These are phyloP conservation scores for Xanthoconium stramineum DNA, from an alignment of 768 basidiomycete species.

Conservation along the genomic window DNA sequence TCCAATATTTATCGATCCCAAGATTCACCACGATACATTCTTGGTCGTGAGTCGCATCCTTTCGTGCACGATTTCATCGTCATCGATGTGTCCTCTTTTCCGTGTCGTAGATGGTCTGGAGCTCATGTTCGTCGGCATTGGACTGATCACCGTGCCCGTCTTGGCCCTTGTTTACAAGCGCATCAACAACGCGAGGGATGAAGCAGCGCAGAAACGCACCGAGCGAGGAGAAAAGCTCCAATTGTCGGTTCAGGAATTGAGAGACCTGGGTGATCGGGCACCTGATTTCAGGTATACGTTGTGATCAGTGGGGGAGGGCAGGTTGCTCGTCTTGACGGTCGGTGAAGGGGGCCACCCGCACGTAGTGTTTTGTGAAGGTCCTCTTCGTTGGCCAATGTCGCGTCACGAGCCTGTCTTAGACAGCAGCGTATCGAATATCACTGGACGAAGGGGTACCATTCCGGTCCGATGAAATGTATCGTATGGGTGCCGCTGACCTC, in stretches of 20 bases:
- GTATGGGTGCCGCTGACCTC: no score
- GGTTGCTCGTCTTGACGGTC: no score
- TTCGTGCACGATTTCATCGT: background rate
- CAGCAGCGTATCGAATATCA: no score
- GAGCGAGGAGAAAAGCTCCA: constrained; percentile 19
- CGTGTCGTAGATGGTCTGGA: constrained; percentile 50
- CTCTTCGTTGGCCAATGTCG: no score
- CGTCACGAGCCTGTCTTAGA: no score
- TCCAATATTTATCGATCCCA: constrained; percentile 57
- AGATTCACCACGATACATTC: constrained; percentile 57
- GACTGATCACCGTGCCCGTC: constrained; percentile 49
- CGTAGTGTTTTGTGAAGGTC: no score
- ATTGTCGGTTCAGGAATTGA: constrained; percentile 18
- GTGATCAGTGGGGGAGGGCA: no score
- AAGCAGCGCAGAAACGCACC: constrained; percentile 1
- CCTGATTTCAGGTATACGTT: constrained; percentile 61
- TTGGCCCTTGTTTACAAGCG: constrained; percentile 47
- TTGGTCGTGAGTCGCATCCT: constrained; percentile 51
- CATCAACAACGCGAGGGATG: constrained; percentile 55
- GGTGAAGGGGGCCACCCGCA: no score
- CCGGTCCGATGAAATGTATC: no score
- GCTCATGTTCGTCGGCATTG: constrained; percentile 67
- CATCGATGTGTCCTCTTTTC: background rate
- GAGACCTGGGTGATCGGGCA: constrained; percentile 54
- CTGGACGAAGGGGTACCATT: no score